Base-by-base conservation (phyloP, 2,329 filamentous ascomycete species). In the Pezicula carpinea region DNA sequence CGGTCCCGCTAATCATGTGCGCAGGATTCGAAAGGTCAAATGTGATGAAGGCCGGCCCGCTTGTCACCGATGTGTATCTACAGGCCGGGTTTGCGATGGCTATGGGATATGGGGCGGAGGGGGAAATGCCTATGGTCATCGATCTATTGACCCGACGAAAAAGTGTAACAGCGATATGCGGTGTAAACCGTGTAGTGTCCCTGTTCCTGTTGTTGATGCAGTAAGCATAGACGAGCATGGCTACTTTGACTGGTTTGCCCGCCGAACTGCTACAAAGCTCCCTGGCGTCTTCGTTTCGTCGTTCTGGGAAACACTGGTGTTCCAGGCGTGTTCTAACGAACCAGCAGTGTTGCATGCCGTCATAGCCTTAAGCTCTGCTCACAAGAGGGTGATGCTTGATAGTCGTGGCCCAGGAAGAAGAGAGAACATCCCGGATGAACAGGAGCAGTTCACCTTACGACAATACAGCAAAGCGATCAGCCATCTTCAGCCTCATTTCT, bases 11-110 rank as follows among this genome's bases (percentile, higher is more conserved):
- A 3, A 5, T 38, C 10, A 19, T 7, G 15, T 13, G 13, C 7
- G 19, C 45, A 79, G 75, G 60, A 70, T 76, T 26, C 73, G 77
- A 39, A 74, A 76, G 48, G 71, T 80, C 47, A 80, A 80, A 58
- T 81, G 77, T 59, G 77, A 79, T 52, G 77, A 80, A 62, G 64
- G 61, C 15, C 77, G 74, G 47, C 77, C 77, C 1, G 64, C 60
- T 33, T 82, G 78, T 53, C 61, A 69, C 33, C 72, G 75, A 48
- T 81, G 78, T 56, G 52, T 63, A 52, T 49, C 47, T 43, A 67
- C 64, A 5, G 63, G 63, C 17, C 64, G 64, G 5, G 64, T 53
- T 15, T 69, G 67, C 19, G 66, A 69, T 19, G 66, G 66, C 33
- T 70, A 66, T 44, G 63, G 82, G 45, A 57, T 59, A 8, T 59